phyloP scores from a whole-genome alignment of 345 rosid species.

The Eucalyptus marginata region DNA sequence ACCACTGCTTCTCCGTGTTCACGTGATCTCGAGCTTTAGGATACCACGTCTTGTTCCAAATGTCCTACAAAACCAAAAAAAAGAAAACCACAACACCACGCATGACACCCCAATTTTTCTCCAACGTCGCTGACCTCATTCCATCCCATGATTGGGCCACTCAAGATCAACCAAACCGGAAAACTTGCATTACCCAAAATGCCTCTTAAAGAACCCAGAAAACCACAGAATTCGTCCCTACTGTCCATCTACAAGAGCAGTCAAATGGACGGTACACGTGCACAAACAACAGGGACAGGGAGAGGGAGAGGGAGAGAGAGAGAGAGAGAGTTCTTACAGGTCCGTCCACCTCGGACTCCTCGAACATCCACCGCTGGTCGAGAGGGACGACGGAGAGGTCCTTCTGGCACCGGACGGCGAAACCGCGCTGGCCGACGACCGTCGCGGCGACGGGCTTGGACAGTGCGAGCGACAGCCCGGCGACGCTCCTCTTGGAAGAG shows the following conservation, averaged over 20 bases:
- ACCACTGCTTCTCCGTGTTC: conserved; percentile 82
- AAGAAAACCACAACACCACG: neutral
- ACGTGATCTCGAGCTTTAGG: conserved; percentile 88
- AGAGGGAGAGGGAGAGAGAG: neutral
- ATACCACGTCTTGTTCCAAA: conserved; percentile 96
- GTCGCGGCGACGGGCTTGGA: conserved; percentile 12
- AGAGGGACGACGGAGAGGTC: conserved; percentile 34
- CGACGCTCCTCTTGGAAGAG: neutral
- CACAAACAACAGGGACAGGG: neutral
- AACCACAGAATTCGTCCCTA: neutral
- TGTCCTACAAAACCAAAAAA: conserved; percentile 41
- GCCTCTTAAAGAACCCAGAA: neutral
- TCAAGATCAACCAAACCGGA: neutral
- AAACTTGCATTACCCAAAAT: neutral
- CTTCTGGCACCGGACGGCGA: conserved; percentile 36
- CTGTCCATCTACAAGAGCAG: neutral
- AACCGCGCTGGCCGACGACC: conserved; percentile 7
- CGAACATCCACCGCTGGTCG: conserved; percentile 74
- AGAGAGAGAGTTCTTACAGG: conserved; percentile 26
- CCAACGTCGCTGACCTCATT: neutral
- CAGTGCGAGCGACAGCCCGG: conserved; percentile 7
- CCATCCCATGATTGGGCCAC: neutral
- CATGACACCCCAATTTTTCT: neutral
- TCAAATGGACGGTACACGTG: neutral
- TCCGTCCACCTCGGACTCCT: conserved; percentile 49